Base-by-base conservation (phyloP, 73 alveolate species). In the Blepharisma japonicum region DNA sequence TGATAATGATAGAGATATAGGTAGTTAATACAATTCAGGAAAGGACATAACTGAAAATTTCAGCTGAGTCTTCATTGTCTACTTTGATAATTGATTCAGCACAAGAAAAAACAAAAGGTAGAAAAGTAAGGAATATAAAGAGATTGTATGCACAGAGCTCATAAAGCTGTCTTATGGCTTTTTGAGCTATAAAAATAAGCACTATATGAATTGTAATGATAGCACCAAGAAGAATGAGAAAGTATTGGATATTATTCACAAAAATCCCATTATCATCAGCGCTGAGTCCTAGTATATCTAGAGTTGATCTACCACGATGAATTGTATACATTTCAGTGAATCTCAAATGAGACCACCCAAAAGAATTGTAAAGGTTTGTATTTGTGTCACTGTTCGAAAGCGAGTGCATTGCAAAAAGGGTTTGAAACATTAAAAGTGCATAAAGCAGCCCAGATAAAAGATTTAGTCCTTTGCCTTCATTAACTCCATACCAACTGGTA, bases 331-430 rank as follows among this genome's bases (percentile, higher is more conserved):
- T n/a, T 39, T 61, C 18, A 61, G 14, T 14, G 4, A 61, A 61
- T 9, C 23, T n/a, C 5, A 61, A 25, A 61, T 61, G 74, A 0
- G 74, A n/a, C 74, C 74, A 61, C 2, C 50, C 74, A 25, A 61
- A 61, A 20, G 74, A 61, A 8, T 14, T 20, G 47, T 14, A 61
- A 25, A 20, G 23, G 23, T 61, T 61, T 3, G 38, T n/a, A 61
- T 18, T 8, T 14, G 39, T 11, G 14, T n/a, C 39, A 61, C 18
- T 20, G 14, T 14, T 39, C 2, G 74, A 61, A 32, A 32, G 42
- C 3, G 0, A 1, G 18, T 61, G 18, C n/a, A 61, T 14, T 8
- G 47, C 14, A 25, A 20, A 61, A 20, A 61, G 18, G 2, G 23
- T 18, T 25, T 61, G 74, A 2, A 61, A 18, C 5, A 61, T 25